Base-by-base conservation (phyloP, 371 early-diverging fungal genomes). In the Zychaea mexicana region DNA sequence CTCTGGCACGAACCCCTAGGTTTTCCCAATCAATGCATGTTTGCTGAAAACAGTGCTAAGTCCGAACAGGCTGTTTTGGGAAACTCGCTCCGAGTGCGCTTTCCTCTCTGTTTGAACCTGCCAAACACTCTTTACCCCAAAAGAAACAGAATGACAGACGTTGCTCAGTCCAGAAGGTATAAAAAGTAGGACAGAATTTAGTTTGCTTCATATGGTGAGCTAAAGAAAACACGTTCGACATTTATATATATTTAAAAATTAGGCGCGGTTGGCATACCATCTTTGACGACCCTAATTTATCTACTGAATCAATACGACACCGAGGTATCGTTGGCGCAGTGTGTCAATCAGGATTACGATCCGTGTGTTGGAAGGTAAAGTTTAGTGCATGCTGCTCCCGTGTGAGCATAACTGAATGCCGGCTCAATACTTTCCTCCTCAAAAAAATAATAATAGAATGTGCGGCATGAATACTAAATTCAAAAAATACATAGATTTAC, bases 301-400 rank as follows among this genome's bases (percentile, higher is more conserved):
- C 82, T 13, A 47, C 64, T 15, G 60, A 64, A 21, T 73, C 74
- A 54, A 67, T 81, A 45, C 62, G 72, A 57, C 77, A 75, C 19
- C 72, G 70, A 22, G 77, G 71, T 33, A 57, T 81, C 26, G 55
- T 64, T 2, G 79, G 74, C 0, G 70, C 62, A 26, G 73, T 76
- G 2, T 78, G 82, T 62, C 74, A 76, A 63, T 61, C 66, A 0
- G 77, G 77, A 8, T 38, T 82, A n/a, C 75, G 82, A 9, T 78
- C 82, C 8, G 74, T 82, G 9, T 82, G 77, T 42, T 82, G 82
- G 82, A 82, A 78, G 73, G 82, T 77, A 65, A 60, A 22, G 12
- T 13, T 63, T 38, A n/a, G n/a, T n/a, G n/a, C n/a, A n/a, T n/a
- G n/a, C n/a, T n/a, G n/a, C n/a, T n/a, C n/a, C n/a, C n/a, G n/a